Evolutionary conservation across 2,329 filamentous ascomycete genomes (phyloP).

Genomic region (Leptographium flavum): DNA sequence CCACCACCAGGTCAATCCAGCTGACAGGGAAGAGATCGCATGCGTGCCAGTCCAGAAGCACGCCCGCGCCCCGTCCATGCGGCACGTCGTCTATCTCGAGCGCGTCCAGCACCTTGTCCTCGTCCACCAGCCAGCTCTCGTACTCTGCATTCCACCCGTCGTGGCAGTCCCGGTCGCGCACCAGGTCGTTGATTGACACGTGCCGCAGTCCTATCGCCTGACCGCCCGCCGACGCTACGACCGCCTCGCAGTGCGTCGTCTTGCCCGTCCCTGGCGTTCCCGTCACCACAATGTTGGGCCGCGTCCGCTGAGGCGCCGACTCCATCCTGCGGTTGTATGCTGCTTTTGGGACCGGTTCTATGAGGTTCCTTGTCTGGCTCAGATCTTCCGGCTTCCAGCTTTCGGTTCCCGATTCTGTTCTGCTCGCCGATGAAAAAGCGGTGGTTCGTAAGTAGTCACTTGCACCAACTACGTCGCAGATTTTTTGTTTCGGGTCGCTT

Average conservation of each 20-base stretch:
- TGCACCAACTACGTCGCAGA: neutral
- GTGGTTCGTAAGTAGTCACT: too few species aligned
- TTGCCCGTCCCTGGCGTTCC: constrained; percentile 95
- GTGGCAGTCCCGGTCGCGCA: constrained; percentile 77
- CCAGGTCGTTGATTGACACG: constrained; percentile 77
- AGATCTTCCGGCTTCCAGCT: too few species aligned
- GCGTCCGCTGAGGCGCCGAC: constrained; percentile 19
- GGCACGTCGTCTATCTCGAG: constrained; percentile 60
- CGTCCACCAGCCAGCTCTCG: constrained; percentile 85
- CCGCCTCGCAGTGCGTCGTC: constrained; percentile 74
- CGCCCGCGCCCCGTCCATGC: constrained; percentile 59
- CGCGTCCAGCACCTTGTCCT: constrained; percentile 80
- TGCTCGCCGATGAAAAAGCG: too few species aligned
- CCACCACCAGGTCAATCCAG: constrained; percentile 91
- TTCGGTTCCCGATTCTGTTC: too few species aligned
- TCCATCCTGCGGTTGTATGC: neutral
- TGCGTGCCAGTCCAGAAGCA: constrained; percentile 94
- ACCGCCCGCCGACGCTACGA: constrained; percentile 48
- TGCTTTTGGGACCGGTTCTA: too few species aligned
- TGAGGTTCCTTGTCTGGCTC: neutral
- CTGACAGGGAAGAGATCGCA: constrained; percentile 88
- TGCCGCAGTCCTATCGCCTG: constrained; percentile 51
- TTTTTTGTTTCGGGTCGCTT: neutral
- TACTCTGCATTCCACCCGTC: constrained; percentile 79
- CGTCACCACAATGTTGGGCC: constrained; percentile 86